Evolutionary conservation across 164 flowering plant genomes (phyloP).

Genomic region (Houttuynia cordata): DNA sequence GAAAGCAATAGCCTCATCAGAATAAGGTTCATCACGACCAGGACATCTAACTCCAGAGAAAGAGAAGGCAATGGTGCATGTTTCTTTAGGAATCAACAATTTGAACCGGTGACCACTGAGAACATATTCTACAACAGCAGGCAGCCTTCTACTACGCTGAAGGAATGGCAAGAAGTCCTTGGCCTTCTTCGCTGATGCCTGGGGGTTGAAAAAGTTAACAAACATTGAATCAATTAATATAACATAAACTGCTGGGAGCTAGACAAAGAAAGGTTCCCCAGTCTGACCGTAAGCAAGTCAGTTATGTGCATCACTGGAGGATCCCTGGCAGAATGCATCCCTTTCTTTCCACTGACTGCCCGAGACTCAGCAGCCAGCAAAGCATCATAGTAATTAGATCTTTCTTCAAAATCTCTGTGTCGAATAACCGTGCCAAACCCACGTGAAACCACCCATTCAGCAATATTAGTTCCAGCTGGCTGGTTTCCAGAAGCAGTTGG

Average conservation of each 20-base stretch:
- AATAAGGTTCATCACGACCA: constrained; percentile 81
- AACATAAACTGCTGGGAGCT: not conserved
- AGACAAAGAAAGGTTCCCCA: not conserved
- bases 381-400: constrained; percentile 87
- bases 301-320: constrained; percentile 80
- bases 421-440: constrained; percentile 78
- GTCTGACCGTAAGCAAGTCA: constrained; percentile 60
- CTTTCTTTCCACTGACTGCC: constrained; percentile 72
- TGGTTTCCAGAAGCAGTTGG: constrained; percentile 34
- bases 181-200: constrained; percentile 78
- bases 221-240: not conserved
- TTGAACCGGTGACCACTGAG: constrained; percentile 97
- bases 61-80: constrained; percentile 93
- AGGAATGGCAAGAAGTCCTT: constrained; percentile 86
- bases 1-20: constrained; percentile 90
- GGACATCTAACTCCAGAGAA: constrained; percentile 98
- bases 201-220: not conserved
- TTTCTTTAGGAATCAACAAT: constrained; percentile 79
- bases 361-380: constrained; percentile 88
- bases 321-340: constrained; percentile 74
- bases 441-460: constrained; percentile 68
- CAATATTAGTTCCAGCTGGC: constrained; percentile 56
- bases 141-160: constrained; percentile 60
- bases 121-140: constrained; percentile 94
- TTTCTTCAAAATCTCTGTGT: constrained; percentile 94